Evolutionary conservation across 2,329 filamentous ascomycete genomes (phyloP).

Genomic region (Epichloe baconii): DNA sequence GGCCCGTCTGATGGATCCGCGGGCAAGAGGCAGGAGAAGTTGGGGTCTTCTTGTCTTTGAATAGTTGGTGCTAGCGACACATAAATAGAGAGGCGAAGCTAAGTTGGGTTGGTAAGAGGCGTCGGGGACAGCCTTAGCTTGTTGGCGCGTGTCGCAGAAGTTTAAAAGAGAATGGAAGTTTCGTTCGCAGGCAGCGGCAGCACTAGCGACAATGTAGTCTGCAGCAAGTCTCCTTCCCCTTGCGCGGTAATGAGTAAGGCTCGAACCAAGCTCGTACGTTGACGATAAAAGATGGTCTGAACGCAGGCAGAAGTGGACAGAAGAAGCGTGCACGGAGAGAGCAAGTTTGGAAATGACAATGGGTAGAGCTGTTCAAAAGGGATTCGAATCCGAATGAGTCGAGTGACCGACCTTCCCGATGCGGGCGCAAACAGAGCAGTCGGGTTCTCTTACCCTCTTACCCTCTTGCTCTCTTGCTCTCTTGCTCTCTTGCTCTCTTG

Average conservation of each 20-base stretch:
- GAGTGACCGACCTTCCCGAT: background rate
- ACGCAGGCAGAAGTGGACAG: background rate
- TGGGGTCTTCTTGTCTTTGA: background rate
- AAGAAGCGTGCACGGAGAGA: no score
- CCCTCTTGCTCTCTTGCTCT: background rate
- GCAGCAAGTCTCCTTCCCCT: no score
- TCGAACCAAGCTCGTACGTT: no score
- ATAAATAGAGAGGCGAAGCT: background rate
- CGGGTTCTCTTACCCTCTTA: background rate
- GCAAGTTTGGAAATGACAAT: background rate
- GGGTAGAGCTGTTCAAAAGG: no score
- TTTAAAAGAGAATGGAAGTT: constrained; percentile 1
- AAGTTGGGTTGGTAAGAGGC: background rate
- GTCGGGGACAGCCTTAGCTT: constrained; percentile 1
- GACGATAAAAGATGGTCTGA: background rate
- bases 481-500: no score
- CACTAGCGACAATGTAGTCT: no score
- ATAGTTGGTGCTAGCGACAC: background rate
- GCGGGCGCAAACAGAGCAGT: background rate
- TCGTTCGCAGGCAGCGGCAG: background rate
- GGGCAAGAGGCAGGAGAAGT: background rate
- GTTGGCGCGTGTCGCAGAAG: constrained; percentile 3
- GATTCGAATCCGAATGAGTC: background rate
- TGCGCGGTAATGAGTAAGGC: no score
- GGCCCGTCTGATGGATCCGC: no score